A percentile compares a stretch with the other conserved stretches of the same genome.
These are phyloP conservation scores for Peronospora destructor DNA, from an alignment of 352 stramenopile genomes.

Conservation along the genomic window DNA sequence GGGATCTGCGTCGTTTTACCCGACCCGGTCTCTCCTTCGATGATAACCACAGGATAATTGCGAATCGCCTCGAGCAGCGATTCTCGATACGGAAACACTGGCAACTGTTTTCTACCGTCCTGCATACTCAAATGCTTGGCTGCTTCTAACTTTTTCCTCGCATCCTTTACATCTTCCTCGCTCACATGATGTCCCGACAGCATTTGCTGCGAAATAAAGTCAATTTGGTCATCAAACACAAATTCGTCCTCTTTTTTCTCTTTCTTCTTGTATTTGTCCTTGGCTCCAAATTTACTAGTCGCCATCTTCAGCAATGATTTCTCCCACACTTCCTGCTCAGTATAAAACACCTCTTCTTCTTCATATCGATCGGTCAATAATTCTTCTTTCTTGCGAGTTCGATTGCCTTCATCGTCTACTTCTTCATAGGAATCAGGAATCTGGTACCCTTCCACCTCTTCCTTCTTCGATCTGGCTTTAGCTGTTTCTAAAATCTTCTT, in stretches of 20 bases:
- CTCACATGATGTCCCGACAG: conserved; percentile 80
- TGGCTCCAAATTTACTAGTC: conserved; percentile 43
- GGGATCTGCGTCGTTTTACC: conserved; percentile 99
- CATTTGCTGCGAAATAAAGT: conserved; percentile 95
- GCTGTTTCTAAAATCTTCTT: conserved; percentile 88
- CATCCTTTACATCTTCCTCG: conserved; percentile 67
- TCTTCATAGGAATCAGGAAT: conserved; percentile 95
- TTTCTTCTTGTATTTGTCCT: conserved; percentile 52
- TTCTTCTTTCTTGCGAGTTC: conserved; percentile 88
- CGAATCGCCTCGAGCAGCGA: conserved; percentile 96
- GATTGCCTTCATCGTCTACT: conserved; percentile 81
- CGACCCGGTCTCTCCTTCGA: conserved; percentile 89
- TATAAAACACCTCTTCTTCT: conserved; percentile 87
- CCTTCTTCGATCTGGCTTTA: conserved; percentile 44
- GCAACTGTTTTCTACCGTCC: conserved; percentile 91
- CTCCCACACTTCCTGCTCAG: conserved; percentile 98
- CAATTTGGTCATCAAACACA: conserved; percentile 98
- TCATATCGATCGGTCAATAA: conserved; percentile 93
- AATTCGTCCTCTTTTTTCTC: conserved; percentile 91
- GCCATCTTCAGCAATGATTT: conserved; percentile 93
- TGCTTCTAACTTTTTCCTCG: conserved; percentile 62
- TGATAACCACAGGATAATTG: conserved; percentile 87
- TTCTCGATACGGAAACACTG: conserved; percentile 97
- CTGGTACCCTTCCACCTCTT: conserved; percentile 86
- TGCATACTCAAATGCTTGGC: conserved; percentile 92